phyloP scores from a whole-genome alignment of 768 basidiomycete species.

The Boletus barrowsii region DNA sequence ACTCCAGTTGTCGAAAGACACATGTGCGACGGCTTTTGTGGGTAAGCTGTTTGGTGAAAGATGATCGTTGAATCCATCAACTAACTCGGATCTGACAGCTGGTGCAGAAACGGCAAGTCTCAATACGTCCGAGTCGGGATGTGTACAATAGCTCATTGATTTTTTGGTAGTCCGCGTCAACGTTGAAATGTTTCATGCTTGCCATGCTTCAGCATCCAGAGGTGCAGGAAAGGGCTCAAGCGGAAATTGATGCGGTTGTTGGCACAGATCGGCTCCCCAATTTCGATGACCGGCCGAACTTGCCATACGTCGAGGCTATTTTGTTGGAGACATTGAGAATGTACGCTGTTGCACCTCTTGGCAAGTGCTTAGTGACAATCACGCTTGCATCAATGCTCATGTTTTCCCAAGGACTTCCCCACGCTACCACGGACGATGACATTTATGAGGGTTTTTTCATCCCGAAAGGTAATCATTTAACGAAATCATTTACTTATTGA shows the following conservation, averaged over 20 bases:
- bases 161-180: slow-evolving; percentile 8
- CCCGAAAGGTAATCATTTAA: slow-evolving; percentile 17
- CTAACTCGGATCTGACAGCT: slow-evolving; percentile 5
- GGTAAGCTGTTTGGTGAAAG: slow-evolving; percentile 10
- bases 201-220: slow-evolving; percentile 32
- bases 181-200: slow-evolving; percentile 27
- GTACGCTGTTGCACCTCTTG: slow-evolving; percentile 25
- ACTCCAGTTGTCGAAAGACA: slow-evolving; percentile 7
- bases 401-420: slow-evolving; percentile 12
- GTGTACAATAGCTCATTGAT: neutral
- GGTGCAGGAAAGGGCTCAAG: slow-evolving; percentile 29
- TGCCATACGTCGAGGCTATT: slow-evolving; percentile 31
- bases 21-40: slow-evolving; percentile 10
- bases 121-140: neutral
- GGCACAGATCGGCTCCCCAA: slow-evolving; percentile 28
- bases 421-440: slow-evolving; percentile 18
- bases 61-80: neutral
- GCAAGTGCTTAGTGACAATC: slow-evolving; percentile 7
- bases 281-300: slow-evolving; percentile 18
- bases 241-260: slow-evolving; percentile 29
- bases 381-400: neutral
- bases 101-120: slow-evolving; percentile 19
- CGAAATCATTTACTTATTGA: neutral
- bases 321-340: slow-evolving; percentile 30
- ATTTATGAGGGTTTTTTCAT: slow-evolving; percentile 20